Evolutionary conservation across 1,284 basidiomycete genomes (phyloP).

Genomic region (Microbotryomycetes sp.): DNA sequence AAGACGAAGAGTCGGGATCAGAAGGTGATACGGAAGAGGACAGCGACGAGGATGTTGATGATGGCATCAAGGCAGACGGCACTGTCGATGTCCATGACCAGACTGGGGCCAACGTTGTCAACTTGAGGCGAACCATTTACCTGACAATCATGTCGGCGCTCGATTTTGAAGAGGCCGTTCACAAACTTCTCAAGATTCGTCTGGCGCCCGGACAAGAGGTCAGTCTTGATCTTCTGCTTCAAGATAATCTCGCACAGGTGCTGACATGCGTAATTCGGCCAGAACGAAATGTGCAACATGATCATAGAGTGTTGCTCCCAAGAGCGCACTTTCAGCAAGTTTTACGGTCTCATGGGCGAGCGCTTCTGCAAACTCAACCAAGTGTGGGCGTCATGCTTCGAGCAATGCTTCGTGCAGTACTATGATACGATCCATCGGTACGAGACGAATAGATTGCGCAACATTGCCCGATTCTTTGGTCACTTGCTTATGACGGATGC

Average conservation of each 20-base stretch:
- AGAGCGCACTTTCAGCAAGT: conserved; percentile 91
- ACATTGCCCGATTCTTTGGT: conserved; percentile 94
- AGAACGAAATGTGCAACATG: conserved; percentile 98
- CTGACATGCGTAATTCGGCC: neutral
- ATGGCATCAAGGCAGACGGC: conserved; percentile 49
- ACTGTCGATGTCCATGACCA: conserved; percentile 88
- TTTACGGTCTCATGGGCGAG: conserved; percentile 93
- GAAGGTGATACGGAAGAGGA: conserved; percentile 63
- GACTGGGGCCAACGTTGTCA: conserved; percentile 92
- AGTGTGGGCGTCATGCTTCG: conserved; percentile 83
- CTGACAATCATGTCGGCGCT: conserved; percentile 85
- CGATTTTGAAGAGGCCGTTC: conserved; percentile 97
- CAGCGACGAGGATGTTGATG: conserved; percentile 50
- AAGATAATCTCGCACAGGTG: conserved; percentile 6
- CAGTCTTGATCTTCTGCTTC: conserved; percentile 29
- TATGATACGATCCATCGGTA: conserved; percentile 97
- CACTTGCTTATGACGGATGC: conserved; percentile 78
- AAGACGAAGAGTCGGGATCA: conserved; percentile 48
- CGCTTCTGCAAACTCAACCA: conserved; percentile 93
- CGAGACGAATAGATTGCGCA: conserved; percentile 94
- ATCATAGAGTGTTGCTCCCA: conserved; percentile 99
- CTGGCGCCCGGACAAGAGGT: conserved; percentile 89
- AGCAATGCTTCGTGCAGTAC: conserved; percentile 80
- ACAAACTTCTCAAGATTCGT: conserved; percentile 92
- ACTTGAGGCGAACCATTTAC: conserved; percentile 88